phyloP scores from a whole-genome alignment of 2,329 filamentous ascomycete genomes.

The Calonectria ilicicola region DNA sequence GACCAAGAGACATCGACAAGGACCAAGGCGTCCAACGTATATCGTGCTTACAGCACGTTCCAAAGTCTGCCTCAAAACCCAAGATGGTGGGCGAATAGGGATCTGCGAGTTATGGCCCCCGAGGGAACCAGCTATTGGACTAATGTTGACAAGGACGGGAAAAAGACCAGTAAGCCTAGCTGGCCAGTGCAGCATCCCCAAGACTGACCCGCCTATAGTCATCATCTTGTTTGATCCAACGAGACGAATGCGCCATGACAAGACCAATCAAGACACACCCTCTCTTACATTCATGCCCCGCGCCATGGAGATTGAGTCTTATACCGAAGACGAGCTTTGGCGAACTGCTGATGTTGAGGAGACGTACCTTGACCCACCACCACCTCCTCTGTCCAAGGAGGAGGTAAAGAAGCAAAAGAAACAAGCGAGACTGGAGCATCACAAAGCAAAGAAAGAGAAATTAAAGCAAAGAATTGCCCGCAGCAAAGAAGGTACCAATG shows the following conservation, averaged over 20 bases:
- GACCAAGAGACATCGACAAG: conserved; percentile 23
- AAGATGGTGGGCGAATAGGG: conserved; percentile 39
- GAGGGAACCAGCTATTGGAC: conserved; percentile 43
- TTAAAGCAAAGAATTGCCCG: neutral
- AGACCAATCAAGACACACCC: conserved; percentile 31
- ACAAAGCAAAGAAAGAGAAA: conserved; percentile 20
- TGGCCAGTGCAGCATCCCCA: neutral
- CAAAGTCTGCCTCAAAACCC: conserved; percentile 38
- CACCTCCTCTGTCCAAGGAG: conserved; percentile 29
- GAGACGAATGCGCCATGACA: conserved; percentile 37
- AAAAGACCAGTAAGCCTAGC: conserved; percentile 32
- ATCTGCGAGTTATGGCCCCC: conserved; percentile 43
- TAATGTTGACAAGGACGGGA: conserved; percentile 31
- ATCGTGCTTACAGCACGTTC: conserved; percentile 44
- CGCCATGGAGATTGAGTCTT: conserved; percentile 44
- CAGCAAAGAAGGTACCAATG: neutral
- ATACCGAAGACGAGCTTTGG: conserved; percentile 44
- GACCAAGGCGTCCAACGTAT: conserved; percentile 41
- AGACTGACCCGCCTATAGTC: conserved; percentile 30
- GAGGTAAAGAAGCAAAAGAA: conserved; percentile 31
- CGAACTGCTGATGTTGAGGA: conserved; percentile 39
- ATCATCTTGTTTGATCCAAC: conserved; percentile 39
- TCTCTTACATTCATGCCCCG: conserved; percentile 46
- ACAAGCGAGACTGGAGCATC: conserved; percentile 14
- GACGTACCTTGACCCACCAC: conserved; percentile 42